These are phyloP conservation scores for Nemania diffusa DNA, from an alignment of 2,329 filamentous ascomycete genomes.

Conservation along the genomic window DNA sequence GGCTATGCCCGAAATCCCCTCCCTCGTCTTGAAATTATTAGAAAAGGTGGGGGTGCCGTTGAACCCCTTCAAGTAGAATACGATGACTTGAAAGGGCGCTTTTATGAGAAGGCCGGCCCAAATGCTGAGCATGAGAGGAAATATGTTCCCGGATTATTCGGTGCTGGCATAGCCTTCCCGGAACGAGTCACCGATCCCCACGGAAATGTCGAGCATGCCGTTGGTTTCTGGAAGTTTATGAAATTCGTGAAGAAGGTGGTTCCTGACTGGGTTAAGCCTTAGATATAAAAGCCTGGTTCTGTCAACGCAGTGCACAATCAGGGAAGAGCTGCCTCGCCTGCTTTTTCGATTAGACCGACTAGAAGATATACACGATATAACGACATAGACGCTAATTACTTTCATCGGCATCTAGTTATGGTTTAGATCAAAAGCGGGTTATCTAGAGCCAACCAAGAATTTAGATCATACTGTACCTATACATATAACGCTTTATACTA, in stretches of 20 bases:
- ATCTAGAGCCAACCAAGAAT: not conserved
- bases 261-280: conserved; percentile 57
- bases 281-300: not conserved
- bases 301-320: not conserved
- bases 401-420: too few species aligned
- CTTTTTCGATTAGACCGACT: conserved; percentile 7
- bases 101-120: conserved; percentile 55
- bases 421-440: not conserved
- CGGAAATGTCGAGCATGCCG: conserved; percentile 70
- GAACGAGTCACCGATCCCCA: conserved; percentile 69
- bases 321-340: not conserved
- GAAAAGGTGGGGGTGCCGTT: conserved; percentile 48
- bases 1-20: conserved; percentile 64
- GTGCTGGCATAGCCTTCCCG: conserved; percentile 72
- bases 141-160: conserved; percentile 64
- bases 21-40: conserved; percentile 54
- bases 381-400: too few species aligned
- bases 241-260: conserved; percentile 66
- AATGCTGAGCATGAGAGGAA: conserved; percentile 45
- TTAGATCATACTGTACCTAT: conserved; percentile 10
- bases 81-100: conserved; percentile 55
- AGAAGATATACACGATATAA: conserved; percentile 4
- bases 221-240: conserved; percentile 75
- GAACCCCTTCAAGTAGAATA: conserved; percentile 42
- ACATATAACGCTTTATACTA: not conserved